These are phyloP conservation scores for Neonectria neomacrospora DNA, from an alignment of 2,329 filamentous ascomycete genomes.

Conservation along the genomic window DNA sequence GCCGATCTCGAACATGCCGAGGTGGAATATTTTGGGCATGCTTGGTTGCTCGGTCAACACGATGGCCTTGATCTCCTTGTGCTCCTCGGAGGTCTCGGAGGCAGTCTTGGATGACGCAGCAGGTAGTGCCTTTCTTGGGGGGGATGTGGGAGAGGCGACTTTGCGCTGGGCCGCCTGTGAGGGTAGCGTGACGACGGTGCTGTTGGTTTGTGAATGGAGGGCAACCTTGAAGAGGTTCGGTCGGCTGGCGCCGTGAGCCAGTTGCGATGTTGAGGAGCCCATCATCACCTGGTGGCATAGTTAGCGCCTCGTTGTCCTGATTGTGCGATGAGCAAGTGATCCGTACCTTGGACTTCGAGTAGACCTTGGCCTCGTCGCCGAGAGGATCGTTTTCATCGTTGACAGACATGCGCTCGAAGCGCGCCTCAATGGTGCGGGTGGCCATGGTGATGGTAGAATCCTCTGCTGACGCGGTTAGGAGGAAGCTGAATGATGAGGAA, in stretches of 20 bases:
- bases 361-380: constrained; percentile 62
- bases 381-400: constrained; percentile 84
- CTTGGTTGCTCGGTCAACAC: constrained; percentile 67
- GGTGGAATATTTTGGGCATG: constrained; percentile 76
- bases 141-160: constrained; percentile 59
- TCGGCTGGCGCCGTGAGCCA: constrained; percentile 68
- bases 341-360: constrained; percentile 82
- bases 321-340: background rate
- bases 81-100: constrained; percentile 64
- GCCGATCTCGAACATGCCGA: constrained; percentile 95
- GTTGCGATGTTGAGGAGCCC: constrained; percentile 52
- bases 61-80: constrained; percentile 63
- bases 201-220: constrained; percentile 80
- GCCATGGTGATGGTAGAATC: constrained; percentile 64
- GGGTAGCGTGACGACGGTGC: constrained; percentile 73
- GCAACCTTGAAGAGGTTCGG: constrained; percentile 88
- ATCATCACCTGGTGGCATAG: constrained; percentile 52
- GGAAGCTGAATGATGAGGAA: constrained; percentile 22
- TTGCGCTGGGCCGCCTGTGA: constrained; percentile 72
- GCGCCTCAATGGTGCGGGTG: constrained; percentile 81
- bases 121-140: constrained; percentile 62
- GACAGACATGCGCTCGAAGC: constrained; percentile 89
- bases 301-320: constrained; percentile 40
- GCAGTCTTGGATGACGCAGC: constrained; percentile 53
- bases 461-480: constrained; percentile 40